phyloP scores from a whole-genome alignment of 805 yeast species.

The Scheffersomyces ergatensis region DNA sequence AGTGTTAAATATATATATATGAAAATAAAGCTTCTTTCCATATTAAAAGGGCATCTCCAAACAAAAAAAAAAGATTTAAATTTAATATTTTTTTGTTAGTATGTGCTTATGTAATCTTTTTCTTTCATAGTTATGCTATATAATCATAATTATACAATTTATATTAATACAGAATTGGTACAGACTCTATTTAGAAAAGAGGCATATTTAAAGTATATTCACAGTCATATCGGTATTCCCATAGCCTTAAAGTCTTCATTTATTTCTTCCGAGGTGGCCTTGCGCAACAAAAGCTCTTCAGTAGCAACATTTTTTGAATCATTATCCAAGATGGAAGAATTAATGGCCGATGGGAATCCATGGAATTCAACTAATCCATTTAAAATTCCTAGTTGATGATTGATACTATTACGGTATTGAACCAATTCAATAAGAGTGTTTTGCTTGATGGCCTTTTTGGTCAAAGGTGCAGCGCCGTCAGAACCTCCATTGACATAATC shows the following conservation, averaged over 20 bases:
- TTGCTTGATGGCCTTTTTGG: conserved; percentile 35
- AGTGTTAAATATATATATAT: too few relatives aligned
- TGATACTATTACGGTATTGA: conserved; percentile 63
- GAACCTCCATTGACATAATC: conserved; percentile 1
- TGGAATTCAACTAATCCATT: conserved; percentile 64
- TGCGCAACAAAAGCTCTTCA: conserved; percentile 43
- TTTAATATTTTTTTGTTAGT: too few relatives aligned
- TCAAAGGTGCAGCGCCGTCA: conserved; percentile 14
- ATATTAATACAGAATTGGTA: too few relatives aligned
- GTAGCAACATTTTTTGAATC: conserved; percentile 4
- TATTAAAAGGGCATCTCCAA: too few relatives aligned
- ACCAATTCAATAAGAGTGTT: conserved; percentile 44
- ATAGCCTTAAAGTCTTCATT: conserved; percentile 68
- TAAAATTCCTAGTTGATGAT: conserved; percentile 67
- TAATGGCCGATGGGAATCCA: conserved; percentile 77
- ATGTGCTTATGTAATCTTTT: too few relatives aligned
- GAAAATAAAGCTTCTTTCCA: too few relatives aligned
- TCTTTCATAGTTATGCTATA: too few relatives aligned
- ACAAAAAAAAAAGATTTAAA: too few relatives aligned
- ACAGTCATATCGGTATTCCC: conserved; percentile 40
- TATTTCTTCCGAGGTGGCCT: conserved; percentile 70
- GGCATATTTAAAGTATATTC: too few relatives aligned
- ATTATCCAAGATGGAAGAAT: conserved; percentile 38
- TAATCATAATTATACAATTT: too few relatives aligned
- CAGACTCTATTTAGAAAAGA: too few relatives aligned